These are phyloP conservation scores for Trametes villosa DNA, from an alignment of 768 basidiomycete genomes.

Conservation along the genomic window DNA sequence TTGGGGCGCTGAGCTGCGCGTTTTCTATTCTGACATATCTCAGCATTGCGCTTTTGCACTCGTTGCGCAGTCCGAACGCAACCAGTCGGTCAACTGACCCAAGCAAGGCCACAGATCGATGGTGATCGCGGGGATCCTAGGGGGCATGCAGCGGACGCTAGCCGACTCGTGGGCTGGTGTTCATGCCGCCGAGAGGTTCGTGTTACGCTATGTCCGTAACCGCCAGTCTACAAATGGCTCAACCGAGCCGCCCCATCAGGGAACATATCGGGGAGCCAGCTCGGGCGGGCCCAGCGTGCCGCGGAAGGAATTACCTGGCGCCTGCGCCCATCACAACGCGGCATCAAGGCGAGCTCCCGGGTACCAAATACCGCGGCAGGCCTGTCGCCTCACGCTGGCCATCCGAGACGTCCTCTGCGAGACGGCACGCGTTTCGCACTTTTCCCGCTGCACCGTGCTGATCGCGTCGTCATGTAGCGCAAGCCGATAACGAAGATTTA, in stretches of 20 bases:
- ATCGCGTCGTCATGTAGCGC: background rate
- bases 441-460: background rate
- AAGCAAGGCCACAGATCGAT: background rate
- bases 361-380: background rate
- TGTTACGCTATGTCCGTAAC: background rate
- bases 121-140: slow-evolving; percentile 4
- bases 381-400: background rate
- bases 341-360: slow-evolving; percentile 2
- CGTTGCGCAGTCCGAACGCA: background rate
- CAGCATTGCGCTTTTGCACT: background rate
- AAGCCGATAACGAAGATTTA: background rate
- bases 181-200: background rate
- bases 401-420: background rate
- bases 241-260: background rate
- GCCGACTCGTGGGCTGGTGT: background rate
- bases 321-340: slow-evolving; percentile 6
- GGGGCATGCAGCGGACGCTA: background rate
- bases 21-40: background rate
- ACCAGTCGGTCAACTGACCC: slow-evolving; percentile 2
- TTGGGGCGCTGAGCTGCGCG: background rate
- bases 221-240: background rate
- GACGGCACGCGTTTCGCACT: background rate
- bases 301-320: background rate
- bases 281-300: background rate
- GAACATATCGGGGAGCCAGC: background rate